Evolutionary conservation across 768 basidiomycete genomes (phyloP), one percentile per base, ranked within the genome.

Genomic region (Phlebiopsis flavidoalba): DNA sequence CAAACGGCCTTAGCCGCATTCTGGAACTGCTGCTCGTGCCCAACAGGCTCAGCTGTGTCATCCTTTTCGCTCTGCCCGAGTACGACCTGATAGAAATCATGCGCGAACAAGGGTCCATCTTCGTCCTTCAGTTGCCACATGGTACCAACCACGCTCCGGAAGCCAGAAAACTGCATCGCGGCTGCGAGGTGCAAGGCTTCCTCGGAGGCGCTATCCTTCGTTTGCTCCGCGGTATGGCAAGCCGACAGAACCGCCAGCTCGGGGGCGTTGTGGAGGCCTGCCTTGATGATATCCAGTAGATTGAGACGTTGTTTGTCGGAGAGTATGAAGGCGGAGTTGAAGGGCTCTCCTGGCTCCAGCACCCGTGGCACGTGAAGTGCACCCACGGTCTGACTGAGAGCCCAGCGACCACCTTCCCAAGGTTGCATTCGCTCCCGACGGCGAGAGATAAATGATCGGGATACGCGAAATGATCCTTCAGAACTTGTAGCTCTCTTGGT

Each of bases 201-300:
- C 8, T 77, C 72, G 0, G 71, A 57, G 31, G 73, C 69, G 2
- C 78, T 75, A 35, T 62, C 71, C 0, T 75, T 7, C 8, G 48
- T 22, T 76, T 50, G 31, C 7, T 7, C 45, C 5, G 64, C 64
- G 21, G 76, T 80, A 59, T 82, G 73, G 58, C 80, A 82, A 0
- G 80, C 80, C 2, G 79, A 79, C 5, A 82, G 71, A 64, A 80
- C 79, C 0, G 75, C 80, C 47, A 81, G 68, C 47, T 72, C 59
- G 36, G n/a, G n/a, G n/a, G 57, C 70, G 40, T 65, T 37, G 4
- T 57, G 63, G n/a, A 64, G 57, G 8, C 49, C 26, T 36, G 10
- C 74, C 26, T 35, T 66, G 53, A 67, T 58, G 48, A 73, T 37
- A 8, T 66, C 43, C 14, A 57, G 37, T 1, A 72, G 62, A 11